A percentile compares a stretch with the other conserved stretches of the same genome.
Conservation (phyloP, 805 yeast genomes). For the Kluyveromyces aestuarii region DNA sequence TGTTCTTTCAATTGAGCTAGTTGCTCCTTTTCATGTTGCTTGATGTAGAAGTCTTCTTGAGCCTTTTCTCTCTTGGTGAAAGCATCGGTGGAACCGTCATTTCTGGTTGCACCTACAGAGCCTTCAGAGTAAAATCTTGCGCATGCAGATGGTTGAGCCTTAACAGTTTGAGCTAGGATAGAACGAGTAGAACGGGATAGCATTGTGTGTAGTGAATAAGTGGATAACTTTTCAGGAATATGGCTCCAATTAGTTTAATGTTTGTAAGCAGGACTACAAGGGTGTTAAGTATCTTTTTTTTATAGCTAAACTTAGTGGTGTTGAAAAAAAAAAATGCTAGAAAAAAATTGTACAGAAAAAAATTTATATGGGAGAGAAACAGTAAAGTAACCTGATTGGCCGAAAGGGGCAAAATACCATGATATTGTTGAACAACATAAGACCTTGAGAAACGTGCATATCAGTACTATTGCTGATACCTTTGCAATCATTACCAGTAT, state of each 20-base stretch:
- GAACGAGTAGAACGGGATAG: conserved; percentile 21
- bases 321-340: neutral
- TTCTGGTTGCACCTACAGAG: conserved; percentile 51
- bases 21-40: conserved; percentile 86
- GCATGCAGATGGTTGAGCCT: conserved; percentile 10
- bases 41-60: conserved; percentile 76
- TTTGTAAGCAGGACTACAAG: neutral
- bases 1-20: conserved; percentile 66
- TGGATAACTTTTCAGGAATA: neutral
- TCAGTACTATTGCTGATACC: too few relatives aligned
- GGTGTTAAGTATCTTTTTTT: neutral
- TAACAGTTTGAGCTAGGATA: conserved; percentile 21
- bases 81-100: conserved; percentile 45
- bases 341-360: neutral
- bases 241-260: neutral
- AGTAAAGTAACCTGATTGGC: neutral
- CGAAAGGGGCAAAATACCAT: neutral
- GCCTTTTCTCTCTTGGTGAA: conserved; percentile 88
- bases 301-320: neutral
- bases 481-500: neutral
- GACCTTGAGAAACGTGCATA: too few relatives aligned
- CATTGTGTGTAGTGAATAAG: conserved; percentile 5
- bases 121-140: conserved; percentile 41
- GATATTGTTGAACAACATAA: too few relatives aligned
- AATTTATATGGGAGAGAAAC: neutral